Evolutionary conservation across 805 yeast species (phyloP), one percentile per base, ranked within the genome.

Genomic region (Kurtzmaniella fragi): DNA sequence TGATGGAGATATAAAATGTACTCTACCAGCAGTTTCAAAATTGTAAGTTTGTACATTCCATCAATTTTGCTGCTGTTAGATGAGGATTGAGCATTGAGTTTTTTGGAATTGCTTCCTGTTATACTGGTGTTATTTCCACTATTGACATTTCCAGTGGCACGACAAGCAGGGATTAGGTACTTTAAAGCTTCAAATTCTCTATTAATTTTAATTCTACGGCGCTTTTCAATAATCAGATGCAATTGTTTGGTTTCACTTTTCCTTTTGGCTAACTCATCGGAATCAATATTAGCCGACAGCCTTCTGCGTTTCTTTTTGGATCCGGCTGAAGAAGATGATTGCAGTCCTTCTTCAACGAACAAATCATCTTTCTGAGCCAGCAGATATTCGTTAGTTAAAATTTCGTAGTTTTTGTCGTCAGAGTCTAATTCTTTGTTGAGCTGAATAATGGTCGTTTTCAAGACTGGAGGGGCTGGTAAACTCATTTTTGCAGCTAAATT

Each of bases 161-260:
- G 66, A 55, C 95, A 85, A 10, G 91, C 89, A 1, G 95, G 95
- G 13, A 86, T 80, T 37, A 86, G 59, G 50, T 73, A 79, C 54
- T 85, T 83, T 46, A 86, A 70, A 1, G 90, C 87, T 54, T 84
- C 93, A 54, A 84, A 86, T 58, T 86, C 93, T 39, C 89, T 67
- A 57, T 86, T 86, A 70, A 86, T 83, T 53, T 84, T 83, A 38
- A 82, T 75, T 43, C 95, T 65, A 48, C 95, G 70, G 49, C 85
- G 75, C 52, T 86, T 82, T 57, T 86, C 95, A 42, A 86, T 86
- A 31, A 83, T 80, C 2, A 89, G 80, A 56, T 86, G 95, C 30
- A 67, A 56, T 48, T 67, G 73, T 42, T 67, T 68, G 1, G 72
- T 68, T 46, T 68, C 73, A 32, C 57, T 54, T 39, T 60, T 63